phyloP scores from a whole-genome alignment of 164 flowering plant genomes.

The Santalum album region DNA sequence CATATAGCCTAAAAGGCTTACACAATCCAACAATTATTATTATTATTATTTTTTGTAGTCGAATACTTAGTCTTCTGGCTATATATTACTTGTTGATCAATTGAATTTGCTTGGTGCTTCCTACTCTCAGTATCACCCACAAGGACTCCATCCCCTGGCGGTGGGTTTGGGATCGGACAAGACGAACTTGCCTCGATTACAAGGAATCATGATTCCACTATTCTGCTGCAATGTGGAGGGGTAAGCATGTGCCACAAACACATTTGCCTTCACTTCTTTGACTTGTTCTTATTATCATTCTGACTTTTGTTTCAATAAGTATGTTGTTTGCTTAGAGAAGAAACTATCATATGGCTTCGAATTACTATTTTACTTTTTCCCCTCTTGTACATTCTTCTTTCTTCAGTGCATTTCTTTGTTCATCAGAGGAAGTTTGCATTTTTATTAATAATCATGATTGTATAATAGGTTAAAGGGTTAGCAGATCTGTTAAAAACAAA shows the following conservation, averaged over 20 bases:
- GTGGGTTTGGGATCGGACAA: conserved; percentile 49
- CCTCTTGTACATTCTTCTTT: too few relatives aligned
- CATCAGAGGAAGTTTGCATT: too few relatives aligned
- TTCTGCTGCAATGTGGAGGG: conserved; percentile 65
- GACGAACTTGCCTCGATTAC: conserved; percentile 59
- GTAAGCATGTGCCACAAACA: too few relatives aligned
- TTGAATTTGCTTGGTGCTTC: neutral
- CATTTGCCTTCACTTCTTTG: neutral
- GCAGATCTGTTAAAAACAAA: conserved; percentile 53
- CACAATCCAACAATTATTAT: too few relatives aligned
- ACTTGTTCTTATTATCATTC: too few relatives aligned
- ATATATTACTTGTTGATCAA: neutral
- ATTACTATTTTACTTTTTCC: too few relatives aligned
- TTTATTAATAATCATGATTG: too few relatives aligned
- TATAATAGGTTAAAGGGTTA: conserved; percentile 58
- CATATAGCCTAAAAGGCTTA: too few relatives aligned
- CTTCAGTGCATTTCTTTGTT: too few relatives aligned
- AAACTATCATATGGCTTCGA: too few relatives aligned
- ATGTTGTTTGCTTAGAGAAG: neutral
- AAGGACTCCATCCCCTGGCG: conserved; percentile 18
- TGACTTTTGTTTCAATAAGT: too few relatives aligned
- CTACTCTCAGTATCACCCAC: conserved; percentile 19
- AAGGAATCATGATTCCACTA: conserved; percentile 49
- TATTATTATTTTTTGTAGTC: neutral
- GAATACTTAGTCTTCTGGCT: neutral